Conservation (phyloP, 768 basidiomycete genomes). For the Pulveroboletus sp. region DNA sequence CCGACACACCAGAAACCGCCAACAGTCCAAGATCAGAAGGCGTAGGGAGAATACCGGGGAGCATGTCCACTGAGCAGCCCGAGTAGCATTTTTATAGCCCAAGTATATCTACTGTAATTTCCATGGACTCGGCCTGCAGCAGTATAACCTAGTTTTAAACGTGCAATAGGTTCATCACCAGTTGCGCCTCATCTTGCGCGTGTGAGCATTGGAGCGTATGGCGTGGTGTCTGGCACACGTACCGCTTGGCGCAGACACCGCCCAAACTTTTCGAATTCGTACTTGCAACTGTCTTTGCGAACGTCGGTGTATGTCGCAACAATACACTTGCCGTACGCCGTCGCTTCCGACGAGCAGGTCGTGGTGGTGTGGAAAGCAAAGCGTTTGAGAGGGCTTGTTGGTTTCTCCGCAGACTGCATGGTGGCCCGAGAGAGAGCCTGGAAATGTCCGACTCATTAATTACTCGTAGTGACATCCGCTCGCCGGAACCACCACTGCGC, state of each 20-base stretch:
- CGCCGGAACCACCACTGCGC: no score
- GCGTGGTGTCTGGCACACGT: conserved; percentile 31
- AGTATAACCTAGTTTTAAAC: conserved; percentile 1
- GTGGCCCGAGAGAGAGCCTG: background rate
- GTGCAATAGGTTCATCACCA: conserved; percentile 35
- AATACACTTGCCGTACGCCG: conserved; percentile 87
- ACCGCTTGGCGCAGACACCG: conserved; percentile 80
- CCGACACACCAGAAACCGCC: conserved; percentile 18
- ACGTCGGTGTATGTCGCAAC: conserved; percentile 81
- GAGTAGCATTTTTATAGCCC: conserved; percentile 16
- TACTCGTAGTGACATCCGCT: background rate
- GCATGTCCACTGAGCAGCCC: conserved; percentile 23
- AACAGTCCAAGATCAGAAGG: conserved; percentile 38
- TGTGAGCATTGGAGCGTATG: background rate
- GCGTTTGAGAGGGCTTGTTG: conserved; percentile 51
- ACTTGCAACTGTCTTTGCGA: conserved; percentile 76
- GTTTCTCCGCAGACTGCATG: conserved; percentile 27
- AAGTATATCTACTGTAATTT: conserved; percentile 18
- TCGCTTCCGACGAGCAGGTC: conserved; percentile 70
- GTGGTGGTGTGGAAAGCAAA: conserved; percentile 71
- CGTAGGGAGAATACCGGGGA: conserved; percentile 33
- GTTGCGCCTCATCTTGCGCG: conserved; percentile 52
- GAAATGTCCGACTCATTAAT: background rate
- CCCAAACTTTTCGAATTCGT: conserved; percentile 83
- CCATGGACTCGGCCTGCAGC: conserved; percentile 8